A percentile compares a stretch with the other conserved stretches of the same genome.
These are phyloP conservation scores for Maudiozyma barnettii DNA, from an alignment of 805 yeast species.

Conservation along the genomic window DNA sequence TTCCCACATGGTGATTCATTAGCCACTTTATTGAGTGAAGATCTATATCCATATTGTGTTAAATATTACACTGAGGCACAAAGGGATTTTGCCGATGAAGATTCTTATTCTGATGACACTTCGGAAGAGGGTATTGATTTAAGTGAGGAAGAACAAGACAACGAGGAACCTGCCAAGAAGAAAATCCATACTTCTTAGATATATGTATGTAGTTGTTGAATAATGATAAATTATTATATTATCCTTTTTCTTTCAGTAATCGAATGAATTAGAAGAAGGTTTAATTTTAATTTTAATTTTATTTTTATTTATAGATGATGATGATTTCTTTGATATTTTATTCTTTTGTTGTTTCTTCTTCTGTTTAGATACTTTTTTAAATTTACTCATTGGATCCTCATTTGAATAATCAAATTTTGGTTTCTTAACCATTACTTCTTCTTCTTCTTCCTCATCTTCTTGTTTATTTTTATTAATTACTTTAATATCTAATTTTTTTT, in stretches of 20 bases:
- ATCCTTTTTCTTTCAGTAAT: not conserved
- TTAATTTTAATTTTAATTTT: not conserved
- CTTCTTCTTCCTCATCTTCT: not conserved
- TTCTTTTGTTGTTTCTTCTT: not conserved
- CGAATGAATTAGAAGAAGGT: not conserved
- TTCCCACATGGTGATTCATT: conserved; percentile 72
- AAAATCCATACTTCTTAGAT: not conserved
- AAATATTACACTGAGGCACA: conserved; percentile 71
- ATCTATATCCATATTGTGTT: conserved; percentile 76
- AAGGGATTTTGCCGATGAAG: conserved; percentile 52
- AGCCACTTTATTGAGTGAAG: conserved; percentile 64
- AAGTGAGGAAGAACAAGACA: conserved; percentile 2
- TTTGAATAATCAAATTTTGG: conserved; percentile 10
- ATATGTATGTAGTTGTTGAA: not conserved
- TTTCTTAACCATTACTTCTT: not conserved
- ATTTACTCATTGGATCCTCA: conserved; percentile 25
- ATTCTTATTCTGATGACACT: conserved; percentile 32
- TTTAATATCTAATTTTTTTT: conserved; percentile 12
- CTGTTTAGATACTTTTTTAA: conserved; percentile 2
- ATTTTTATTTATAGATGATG: not conserved
- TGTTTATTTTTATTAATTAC: conserved; percentile 2
- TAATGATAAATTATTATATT: no score
- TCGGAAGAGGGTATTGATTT: conserved; percentile 14
- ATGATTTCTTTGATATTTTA: conserved; percentile 4
- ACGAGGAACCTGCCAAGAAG: conserved; percentile 2